Evolutionary conservation across 345 rosid genomes (phyloP), one percentile per base, ranked within the genome.

Genomic region (Pistacia atlantica): DNA sequence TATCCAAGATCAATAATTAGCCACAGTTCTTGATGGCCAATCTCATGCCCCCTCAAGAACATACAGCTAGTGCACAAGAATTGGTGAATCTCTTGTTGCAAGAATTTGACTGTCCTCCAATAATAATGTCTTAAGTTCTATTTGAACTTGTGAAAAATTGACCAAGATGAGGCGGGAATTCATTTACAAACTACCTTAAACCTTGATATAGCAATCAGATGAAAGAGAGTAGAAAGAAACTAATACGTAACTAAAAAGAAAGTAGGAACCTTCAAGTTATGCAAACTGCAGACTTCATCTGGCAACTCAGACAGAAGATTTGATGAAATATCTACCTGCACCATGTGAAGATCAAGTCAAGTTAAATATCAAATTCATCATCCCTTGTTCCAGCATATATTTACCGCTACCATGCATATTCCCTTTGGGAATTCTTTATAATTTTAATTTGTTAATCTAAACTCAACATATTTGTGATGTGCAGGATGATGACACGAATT

Each of bases 251-350:
- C 33, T 11, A 65, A 57, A 46, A 72, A 25, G 4, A 25, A 46
- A 68, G 69, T n/a, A 28, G 20, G 62, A 62, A 95, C 99, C 99
- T 91, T 93, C 69, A 95, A 80, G 62, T 86, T 83, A 33, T 49
- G 84, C 84, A 95, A 81, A 81, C 83, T 85, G 71, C 89, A 84
- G 28, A 89, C 59, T 51, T 90, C 77, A 78, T 85, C 91, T 1
- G 99, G 99, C 62, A 95, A 79, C 62, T 85, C 90, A 11, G 83
- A 81, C 72, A 95, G 80, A 77, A 86, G 87, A 89, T 95, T 93
- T 60, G 91, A 88, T 11, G 99, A 93, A 81, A 95, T 92, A 83
- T 95, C 92, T 81, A 93, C 92, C 98, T 94, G 90, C 79, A 83
- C 33, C 48, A 69, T 17, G 35, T 31, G 54, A 72, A 75, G 65